phyloP scores from a whole-genome alignment of 306 rosid genomes.

The Calophaca sinica region DNA sequence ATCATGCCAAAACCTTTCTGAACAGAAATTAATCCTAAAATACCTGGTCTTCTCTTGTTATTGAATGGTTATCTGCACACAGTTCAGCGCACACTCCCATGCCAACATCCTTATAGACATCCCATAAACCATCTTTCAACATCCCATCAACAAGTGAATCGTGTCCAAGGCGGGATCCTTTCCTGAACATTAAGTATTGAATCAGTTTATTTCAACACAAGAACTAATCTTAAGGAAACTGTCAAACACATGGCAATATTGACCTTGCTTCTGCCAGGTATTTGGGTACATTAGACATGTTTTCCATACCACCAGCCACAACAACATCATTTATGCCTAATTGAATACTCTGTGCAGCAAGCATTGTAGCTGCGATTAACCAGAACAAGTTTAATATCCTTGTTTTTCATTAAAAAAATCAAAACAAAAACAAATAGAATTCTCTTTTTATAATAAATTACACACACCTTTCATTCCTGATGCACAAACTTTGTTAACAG shows the following conservation, averaged over 20 bases:
- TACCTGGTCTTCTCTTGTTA: constrained; percentile 93
- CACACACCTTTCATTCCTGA: constrained; percentile 93
- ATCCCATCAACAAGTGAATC: constrained; percentile 97
- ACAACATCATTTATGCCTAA: constrained; percentile 92
- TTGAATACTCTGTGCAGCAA: constrained; percentile 98
- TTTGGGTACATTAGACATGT: constrained; percentile 96
- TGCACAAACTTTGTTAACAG: constrained; percentile 98
- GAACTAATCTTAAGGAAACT: constrained; percentile 29
- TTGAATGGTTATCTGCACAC: constrained; percentile 86
- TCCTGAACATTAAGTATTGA: constrained; percentile 68
- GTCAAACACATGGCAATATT: constrained; percentile 34
- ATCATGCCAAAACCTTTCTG: neutral
- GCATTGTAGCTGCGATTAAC: constrained; percentile 80
- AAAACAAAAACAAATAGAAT: constrained; percentile 7
- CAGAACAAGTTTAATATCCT: constrained; percentile 15
- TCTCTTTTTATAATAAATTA: neutral
- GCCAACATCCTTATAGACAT: constrained; percentile 83
- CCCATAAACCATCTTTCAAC: constrained; percentile 98
- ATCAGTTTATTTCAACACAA: constrained; percentile 45
- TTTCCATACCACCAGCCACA: constrained; percentile 99
- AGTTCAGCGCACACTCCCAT: constrained; percentile 97
- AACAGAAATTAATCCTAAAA: constrained; percentile 34
- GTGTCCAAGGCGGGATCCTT: constrained; percentile 98
- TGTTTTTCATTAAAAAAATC: neutral
- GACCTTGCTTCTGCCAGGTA: constrained; percentile 98